Base-by-base conservation (phyloP, 83 land plant genomes). In the Isoetes engelmannii region DNA sequence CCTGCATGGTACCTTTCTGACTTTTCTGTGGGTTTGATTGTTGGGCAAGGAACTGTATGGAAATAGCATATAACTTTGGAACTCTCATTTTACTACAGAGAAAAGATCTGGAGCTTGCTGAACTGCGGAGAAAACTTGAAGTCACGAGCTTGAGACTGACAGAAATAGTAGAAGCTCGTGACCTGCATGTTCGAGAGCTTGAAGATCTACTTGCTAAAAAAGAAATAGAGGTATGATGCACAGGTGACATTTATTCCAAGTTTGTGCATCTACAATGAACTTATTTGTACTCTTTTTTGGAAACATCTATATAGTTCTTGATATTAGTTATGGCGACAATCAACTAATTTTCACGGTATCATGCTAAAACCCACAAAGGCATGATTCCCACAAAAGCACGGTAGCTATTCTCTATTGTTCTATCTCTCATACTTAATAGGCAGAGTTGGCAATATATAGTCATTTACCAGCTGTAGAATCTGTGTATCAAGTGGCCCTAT, bases 81-180 rank as follows among this genome's bases (percentile, higher is more conserved):
- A 28, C 37, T 28, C 37, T 28, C 37, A 28, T 28, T 28, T 28
- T 28, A 28, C 37, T 28, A 28, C 6, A 75, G 78, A 70, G 74
- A 46, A 66, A 73, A 42, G 79, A 76, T 46, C 50, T 76, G 44
- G 79, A 76, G 19, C 54, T 76, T 8, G 69, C 41, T 21, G 75
- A 76, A 45, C 45, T 71, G 1, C 79, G 65, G 65, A 71, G 69
- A 6, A 71, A 70, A 51, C 72, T 76, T 7, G 69, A 74, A 18
- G 45, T 47, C 0, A 74, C 75, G 13, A 76, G 71, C 51, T 73
- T 46, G 21, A 51, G 53, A 15, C 65, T 76, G 3, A 55, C 57
- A 21, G 69, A 76, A 56, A 71, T 74, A n/a, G 48, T 76, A 46
- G 74, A 65, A 51, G 68, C 69, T 55, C 79, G 79, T 20, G 79